A percentile compares a stretch with the other conserved stretches of the same genome.
Evolutionary conservation across 2,329 filamentous ascomycete species (phyloP).

Genomic region (Mollisiaceae sp.): DNA sequence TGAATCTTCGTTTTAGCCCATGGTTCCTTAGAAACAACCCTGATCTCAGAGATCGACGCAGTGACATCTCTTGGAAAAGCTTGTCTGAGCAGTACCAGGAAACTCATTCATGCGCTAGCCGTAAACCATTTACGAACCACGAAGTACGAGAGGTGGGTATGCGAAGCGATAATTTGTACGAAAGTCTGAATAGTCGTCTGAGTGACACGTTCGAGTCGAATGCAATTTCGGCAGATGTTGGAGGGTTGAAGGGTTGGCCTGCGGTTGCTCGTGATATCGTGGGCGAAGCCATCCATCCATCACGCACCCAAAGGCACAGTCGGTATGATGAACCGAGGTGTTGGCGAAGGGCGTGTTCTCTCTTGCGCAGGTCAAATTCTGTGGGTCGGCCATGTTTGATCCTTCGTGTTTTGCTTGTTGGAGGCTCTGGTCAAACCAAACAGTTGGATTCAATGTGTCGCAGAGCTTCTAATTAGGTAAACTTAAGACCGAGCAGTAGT

Average conservation of each 20-base stretch:
- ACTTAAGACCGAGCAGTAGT: not conserved
- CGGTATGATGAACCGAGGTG: not conserved
- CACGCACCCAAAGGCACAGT: not conserved
- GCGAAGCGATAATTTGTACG: not conserved
- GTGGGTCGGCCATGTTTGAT: not conserved
- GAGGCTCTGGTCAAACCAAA: not conserved
- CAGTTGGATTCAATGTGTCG: not conserved
- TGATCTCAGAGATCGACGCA: constrained; percentile 1
- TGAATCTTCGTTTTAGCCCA: not conserved
- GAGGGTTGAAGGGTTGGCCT: not conserved
- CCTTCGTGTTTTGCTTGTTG: not conserved
- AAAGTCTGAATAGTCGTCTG: not conserved
- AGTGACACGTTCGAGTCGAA: not conserved
- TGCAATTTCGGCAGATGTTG: constrained; percentile 1
- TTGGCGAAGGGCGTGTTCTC: not conserved
- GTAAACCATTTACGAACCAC: too few relatives aligned
- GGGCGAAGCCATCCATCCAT: not conserved
- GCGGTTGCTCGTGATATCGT: not conserved
- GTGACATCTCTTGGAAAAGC: constrained; percentile 5
- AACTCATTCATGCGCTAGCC: too few relatives aligned
- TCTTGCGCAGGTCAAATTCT: too few relatives aligned
- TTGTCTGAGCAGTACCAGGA: not conserved
- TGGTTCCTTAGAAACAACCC: not conserved
- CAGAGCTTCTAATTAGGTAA: not conserved
- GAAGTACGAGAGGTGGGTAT: too few relatives aligned